These are phyloP conservation scores for Fusarium aywerte DNA, from an alignment of 2,329 filamentous ascomycete genomes.

Conservation along the genomic window DNA sequence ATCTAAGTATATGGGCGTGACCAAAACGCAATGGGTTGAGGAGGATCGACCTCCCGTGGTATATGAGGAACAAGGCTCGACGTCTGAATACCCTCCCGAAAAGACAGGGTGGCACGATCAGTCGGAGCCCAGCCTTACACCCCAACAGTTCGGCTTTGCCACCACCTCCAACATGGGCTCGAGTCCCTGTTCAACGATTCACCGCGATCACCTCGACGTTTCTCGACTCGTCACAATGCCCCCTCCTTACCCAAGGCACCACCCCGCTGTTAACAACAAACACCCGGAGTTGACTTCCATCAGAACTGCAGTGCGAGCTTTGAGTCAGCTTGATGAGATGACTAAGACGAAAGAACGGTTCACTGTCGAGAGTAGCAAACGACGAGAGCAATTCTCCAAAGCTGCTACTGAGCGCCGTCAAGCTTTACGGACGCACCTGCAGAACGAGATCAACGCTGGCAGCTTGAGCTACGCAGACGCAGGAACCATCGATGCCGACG, in stretches of 20 bases:
- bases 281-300: slow-evolving; percentile 89
- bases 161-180: slow-evolving; percentile 52
- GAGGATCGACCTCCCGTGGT: slow-evolving; percentile 51
- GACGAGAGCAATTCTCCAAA: slow-evolving; percentile 65
- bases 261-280: slow-evolving; percentile 95
- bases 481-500: slow-evolving; percentile 80
- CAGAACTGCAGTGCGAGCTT: slow-evolving; percentile 75
- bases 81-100: slow-evolving; percentile 64
- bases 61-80: slow-evolving; percentile 53
- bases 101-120: slow-evolving; percentile 66
- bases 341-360: slow-evolving; percentile 74
- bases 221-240: slow-evolving; percentile 93
- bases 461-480: slow-evolving; percentile 86
- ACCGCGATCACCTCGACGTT: slow-evolving; percentile 77
- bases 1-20: slow-evolving; percentile 96
- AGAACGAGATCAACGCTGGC: slow-evolving; percentile 80
- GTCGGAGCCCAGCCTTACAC: slow-evolving; percentile 55
- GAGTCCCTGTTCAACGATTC: slow-evolving; percentile 58
- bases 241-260: slow-evolving; percentile 91
- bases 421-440: slow-evolving; percentile 77
- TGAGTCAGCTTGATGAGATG: slow-evolving; percentile 80
- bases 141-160: slow-evolving; percentile 58
- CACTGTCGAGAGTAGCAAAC: slow-evolving; percentile 65
- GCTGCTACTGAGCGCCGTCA: slow-evolving; percentile 66
- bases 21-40: slow-evolving; percentile 79